Evolutionary conservation across 495 filamentous ascomycete species (phyloP), one percentile per base, ranked within the genome.

Genomic region (Opeltia flavorubescens): DNA sequence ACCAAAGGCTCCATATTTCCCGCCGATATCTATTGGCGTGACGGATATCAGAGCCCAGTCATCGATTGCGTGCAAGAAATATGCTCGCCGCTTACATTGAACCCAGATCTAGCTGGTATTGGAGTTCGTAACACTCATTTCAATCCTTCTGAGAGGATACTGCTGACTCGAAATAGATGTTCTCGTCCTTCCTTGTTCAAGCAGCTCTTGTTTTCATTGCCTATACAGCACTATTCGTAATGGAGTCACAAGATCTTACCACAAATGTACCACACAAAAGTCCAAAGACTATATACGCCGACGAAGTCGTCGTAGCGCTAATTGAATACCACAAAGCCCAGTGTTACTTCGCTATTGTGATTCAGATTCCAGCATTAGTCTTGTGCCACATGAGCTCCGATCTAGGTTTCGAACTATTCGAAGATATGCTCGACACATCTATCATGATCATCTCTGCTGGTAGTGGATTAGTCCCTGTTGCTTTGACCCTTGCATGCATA

Each of bases 251-350:
- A 7, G 25, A 24, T 21, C n/a, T 48, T 6, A 23, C 29, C 4
- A 2, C 27, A 12, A 35, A n/a, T 25, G 8, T 21, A 3, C 30
- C 5, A 5, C 34, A 9, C 27, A 23, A 39, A 18, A 42, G 5
- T 6, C 8, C 12, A 12, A 11, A 43, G 11, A 30, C 42, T 21
- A 8, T 13, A 18, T 36, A 47, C 29, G 34, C n/a, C 1, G 36
- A 51, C 3, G 39, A 36, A 2, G 15, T 48, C 1, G 7, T 52
- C 9, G 35, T 58, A 21, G 50, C 46, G 0, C 28, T 48, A 6
- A 30, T 52, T 5, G 39, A 45, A 13, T 52, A 95, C 25, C 52
- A 55, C 51, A 55, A 55, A 38, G 46, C 39, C 5, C 52, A 53
- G 26, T 55, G 52, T 30, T 55, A 45, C 40, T 55, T 55, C 33